Percentiles rank a stretch among this genome's conserved stretches.
Conservation (phyloP, 805 yeast genomes). For the Cyberlindnera suaveolens region DNA sequence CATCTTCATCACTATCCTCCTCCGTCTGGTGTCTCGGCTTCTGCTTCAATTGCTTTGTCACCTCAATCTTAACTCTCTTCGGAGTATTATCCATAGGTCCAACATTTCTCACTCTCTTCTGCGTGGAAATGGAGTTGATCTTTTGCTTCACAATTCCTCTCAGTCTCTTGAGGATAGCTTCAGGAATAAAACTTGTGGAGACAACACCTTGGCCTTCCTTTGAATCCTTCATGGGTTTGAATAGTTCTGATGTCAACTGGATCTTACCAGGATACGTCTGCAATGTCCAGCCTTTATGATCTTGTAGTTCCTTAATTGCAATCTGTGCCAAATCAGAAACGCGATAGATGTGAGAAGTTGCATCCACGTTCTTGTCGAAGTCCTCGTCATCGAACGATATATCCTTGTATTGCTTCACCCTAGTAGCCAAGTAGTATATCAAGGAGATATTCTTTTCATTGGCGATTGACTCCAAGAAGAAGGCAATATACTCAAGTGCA, state of each 20-base stretch:
- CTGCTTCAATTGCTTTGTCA: constrained; percentile 5
- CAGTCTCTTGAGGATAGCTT: constrained; percentile 35
- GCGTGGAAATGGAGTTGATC: constrained; percentile 23
- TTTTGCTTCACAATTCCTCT: constrained; percentile 26
- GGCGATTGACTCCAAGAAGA: constrained; percentile 54
- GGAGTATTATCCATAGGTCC: constrained; percentile 2
- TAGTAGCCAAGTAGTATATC: constrained; percentile 67
- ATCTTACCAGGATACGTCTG: constrained; percentile 80
- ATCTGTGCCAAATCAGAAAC: constrained; percentile 72
- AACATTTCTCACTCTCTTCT: constrained; percentile 11
- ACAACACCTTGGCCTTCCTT: constrained; percentile 53
- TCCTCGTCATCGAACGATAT: constrained; percentile 33
- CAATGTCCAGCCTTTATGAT: constrained; percentile 57
- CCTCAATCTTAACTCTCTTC: constrained; percentile 17
- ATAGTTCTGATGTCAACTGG: constrained; percentile 64
- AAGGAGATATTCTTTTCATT: constrained; percentile 63
- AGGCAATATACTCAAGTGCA: constrained; percentile 54
- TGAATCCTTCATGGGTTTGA: constrained; percentile 50
- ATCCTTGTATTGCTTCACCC: constrained; percentile 76
- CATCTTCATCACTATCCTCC: constrained; percentile 18
- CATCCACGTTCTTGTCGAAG: constrained; percentile 21
- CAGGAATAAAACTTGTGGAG: constrained; percentile 50
- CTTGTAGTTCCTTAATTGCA: constrained; percentile 51
- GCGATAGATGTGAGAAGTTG: constrained; percentile 44
- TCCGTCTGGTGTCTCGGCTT: constrained; percentile 9